Conservation (phyloP, 306 rosid species). For the Purshia tridentata region DNA sequence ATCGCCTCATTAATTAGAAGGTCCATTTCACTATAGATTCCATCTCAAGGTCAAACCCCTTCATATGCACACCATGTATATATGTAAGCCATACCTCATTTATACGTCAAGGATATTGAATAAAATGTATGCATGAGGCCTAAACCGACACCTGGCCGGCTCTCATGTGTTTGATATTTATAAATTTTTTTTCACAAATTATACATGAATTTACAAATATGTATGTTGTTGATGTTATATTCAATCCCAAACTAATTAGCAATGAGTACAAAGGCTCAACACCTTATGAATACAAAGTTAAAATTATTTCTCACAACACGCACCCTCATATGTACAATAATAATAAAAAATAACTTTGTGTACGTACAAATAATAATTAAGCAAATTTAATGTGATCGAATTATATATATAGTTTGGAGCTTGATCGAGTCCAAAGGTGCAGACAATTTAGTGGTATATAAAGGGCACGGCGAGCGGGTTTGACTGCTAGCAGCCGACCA, state of each 20-base stretch:
- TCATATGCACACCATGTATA: not conserved
- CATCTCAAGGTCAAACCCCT: constrained; percentile 8
- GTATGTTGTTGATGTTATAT: no score
- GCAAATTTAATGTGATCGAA: no score
- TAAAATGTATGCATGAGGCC: not conserved
- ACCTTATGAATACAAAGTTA: no score
- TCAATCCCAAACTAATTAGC: not conserved
- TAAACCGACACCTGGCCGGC: not conserved
- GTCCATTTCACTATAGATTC: not conserved
- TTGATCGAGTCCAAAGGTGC: constrained; percentile 25
- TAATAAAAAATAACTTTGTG: no score
- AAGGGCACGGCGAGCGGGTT: constrained; percentile 17
- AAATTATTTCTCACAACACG: no score
- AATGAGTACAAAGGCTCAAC: no score
- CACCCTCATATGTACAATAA: no score
- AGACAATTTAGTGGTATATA: constrained; percentile 22
- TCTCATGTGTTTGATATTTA: not conserved
- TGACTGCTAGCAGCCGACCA: constrained; percentile 45
- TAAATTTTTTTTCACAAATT: not conserved
- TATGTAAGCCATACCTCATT: constrained; percentile 47
- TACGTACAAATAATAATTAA: no score
- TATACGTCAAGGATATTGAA: constrained; percentile 30
- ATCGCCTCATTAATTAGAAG: constrained; percentile 11
- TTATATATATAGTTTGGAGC: constrained; percentile 8
- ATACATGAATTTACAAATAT: not conserved